Evolutionary conservation across 1,284 basidiomycete genomes (phyloP).

Genomic region (Laetiporus sulphureus): DNA sequence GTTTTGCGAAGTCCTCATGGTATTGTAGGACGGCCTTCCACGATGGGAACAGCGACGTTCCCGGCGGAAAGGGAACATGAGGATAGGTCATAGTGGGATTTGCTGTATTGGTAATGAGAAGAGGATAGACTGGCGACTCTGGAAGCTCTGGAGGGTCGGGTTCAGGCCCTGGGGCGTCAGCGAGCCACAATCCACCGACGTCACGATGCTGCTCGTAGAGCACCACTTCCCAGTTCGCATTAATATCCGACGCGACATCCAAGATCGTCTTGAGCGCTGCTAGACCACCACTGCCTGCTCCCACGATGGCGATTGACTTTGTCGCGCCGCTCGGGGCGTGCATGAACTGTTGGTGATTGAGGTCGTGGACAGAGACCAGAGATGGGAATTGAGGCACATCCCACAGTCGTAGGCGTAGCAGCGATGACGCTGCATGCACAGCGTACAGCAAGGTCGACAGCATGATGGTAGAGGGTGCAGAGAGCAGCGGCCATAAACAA

Average conservation of each 20-base stretch:
- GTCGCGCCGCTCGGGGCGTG: too few relatives aligned
- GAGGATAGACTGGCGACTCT: slow-evolving; percentile 48
- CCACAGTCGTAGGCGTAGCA: too few relatives aligned
- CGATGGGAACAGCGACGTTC: slow-evolving; percentile 43
- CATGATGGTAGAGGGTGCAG: too few relatives aligned
- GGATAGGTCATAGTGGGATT: slow-evolving; percentile 46
- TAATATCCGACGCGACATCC: slow-evolving; percentile 35
- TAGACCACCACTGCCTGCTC: slow-evolving; percentile 48
- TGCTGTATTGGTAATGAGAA: slow-evolving; percentile 48
- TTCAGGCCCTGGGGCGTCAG: slow-evolving; percentile 31
- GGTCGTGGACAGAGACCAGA: too few relatives aligned
- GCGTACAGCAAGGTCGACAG: too few relatives aligned
- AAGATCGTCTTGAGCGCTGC: slow-evolving; percentile 43
- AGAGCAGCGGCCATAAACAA: too few relatives aligned
- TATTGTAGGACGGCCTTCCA: slow-evolving; percentile 42
- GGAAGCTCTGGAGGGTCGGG: slow-evolving; percentile 40
- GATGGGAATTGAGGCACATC: too few relatives aligned
- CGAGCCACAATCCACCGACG: slow-evolving; percentile 49
- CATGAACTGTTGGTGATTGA: too few relatives aligned
- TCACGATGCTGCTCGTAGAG: slow-evolving; percentile 44
- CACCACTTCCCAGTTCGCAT: slow-evolving; percentile 37
- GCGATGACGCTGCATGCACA: too few relatives aligned
- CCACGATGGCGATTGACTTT: slow-evolving; percentile 48
- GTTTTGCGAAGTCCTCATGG: slow-evolving; percentile 35
- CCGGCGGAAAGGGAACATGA: slow-evolving; percentile 41